Evolutionary conservation across 73 alveolate genomes (phyloP).

Genomic region (Paramecium sonneborni): DNA sequence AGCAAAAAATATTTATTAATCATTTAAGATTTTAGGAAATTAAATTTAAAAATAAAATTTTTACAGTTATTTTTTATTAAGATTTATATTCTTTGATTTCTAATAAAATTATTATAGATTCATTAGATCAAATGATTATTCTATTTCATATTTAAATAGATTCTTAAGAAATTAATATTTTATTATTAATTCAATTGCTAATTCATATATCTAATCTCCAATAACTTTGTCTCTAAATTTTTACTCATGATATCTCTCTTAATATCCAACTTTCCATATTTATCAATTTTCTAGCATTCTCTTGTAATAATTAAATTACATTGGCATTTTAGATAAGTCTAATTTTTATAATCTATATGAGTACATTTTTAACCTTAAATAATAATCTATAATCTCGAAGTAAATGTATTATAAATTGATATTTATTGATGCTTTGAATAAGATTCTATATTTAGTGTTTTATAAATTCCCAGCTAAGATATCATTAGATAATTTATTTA

Average conservation of each 20-base stretch:
- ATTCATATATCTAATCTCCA: neutral
- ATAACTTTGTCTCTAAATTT: neutral
- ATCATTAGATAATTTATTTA: neutral
- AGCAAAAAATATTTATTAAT: neutral
- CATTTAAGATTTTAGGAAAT: neutral
- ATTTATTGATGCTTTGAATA: slow-evolving; percentile 8
- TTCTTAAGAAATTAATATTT: slow-evolving; percentile 28
- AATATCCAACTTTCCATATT: neutral
- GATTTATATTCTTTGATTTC: neutral
- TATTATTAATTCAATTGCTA: neutral
- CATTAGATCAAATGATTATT: slow-evolving; percentile 14
- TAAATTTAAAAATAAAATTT: neutral
- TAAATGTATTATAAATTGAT: neutral
- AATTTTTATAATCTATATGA: neutral
- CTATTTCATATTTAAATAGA: neutral
- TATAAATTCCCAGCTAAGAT: slow-evolving; percentile 13
- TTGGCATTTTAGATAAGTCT: slow-evolving; percentile 6
- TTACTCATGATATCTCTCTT: slow-evolving; percentile 12
- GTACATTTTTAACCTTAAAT: slow-evolving; percentile 41
- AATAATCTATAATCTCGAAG: neutral
- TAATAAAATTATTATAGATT: neutral
- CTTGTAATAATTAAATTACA: neutral
- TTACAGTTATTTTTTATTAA: neutral
- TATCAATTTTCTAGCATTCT: neutral
- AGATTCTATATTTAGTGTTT: slow-evolving; percentile 7